Evolutionary conservation across 345 rosid genomes (phyloP), one percentile per base, ranked within the genome.

Genomic region (Brassica nigra): DNA sequence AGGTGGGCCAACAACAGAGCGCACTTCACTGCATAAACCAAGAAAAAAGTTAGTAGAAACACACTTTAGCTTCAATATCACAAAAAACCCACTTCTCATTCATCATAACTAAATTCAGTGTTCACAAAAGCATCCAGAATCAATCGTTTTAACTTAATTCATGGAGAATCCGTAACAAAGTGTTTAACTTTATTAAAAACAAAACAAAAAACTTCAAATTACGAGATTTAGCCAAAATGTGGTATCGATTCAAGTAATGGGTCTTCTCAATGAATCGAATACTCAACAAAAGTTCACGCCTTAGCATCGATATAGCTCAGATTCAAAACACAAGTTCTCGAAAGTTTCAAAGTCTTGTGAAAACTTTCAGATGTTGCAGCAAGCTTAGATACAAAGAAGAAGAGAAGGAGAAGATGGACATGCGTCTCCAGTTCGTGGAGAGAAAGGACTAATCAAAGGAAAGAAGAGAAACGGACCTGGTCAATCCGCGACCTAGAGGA

Each of bases 401-500:
- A 4, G 15, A 33, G 36, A 79, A 29, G 75, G 67, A 58, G 20
- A 64, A 81, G 3, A 29, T 34, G 31, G 67, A 68, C 59, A 62
- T 15, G 14, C 20, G 10, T 29, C 12, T 1, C 3, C 2, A 44
- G 31, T 73, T 28, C 3, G 27, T 15, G 11, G 2, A 66, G 65
- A 65, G 42, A 77, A 68, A 42, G 77, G 64, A 39, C 65, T 58
- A 37, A 31, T 4, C 18, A 33, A 11, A 33, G 57, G 16, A 15
- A 30, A 4, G 4, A 65, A 36, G 49, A 64, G 30, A 65, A 52
- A 54, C 15, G 75, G 11, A 93, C 98, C 98, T 90, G 91, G 77
- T 93, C 87, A 33, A 93, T 84, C 62, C 95, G 92, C 34, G 73
- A 61, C 31, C 81, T 83, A 34, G 91, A 82, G 0, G 93, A 86